A percentile compares a stretch with the other conserved stretches of the same genome.
These are phyloP conservation scores for Colletotrichum plurivorum DNA, from an alignment of 2,329 filamentous ascomycete species.

Conservation along the genomic window DNA sequence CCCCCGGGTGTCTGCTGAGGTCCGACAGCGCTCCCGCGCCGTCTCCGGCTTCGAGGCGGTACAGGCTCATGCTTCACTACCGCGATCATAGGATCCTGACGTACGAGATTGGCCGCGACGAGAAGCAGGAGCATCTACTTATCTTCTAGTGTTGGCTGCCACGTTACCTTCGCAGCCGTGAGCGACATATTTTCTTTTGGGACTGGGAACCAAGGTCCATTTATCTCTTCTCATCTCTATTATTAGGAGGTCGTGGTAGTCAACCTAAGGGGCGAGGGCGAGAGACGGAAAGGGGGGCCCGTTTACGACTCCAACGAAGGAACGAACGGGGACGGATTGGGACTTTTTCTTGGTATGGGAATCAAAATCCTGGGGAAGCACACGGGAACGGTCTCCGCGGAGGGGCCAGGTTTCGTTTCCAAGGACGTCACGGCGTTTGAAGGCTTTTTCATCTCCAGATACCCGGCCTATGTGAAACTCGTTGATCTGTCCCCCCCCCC, in stretches of 20 bases:
- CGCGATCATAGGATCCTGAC: constrained; percentile 77
- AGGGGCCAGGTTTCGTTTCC: neutral
- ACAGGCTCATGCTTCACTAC: constrained; percentile 80
- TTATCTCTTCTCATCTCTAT: no score
- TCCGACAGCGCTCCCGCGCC: constrained; percentile 42
- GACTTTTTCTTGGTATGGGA: no score
- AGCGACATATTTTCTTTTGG: no score
- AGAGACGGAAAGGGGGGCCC: no score
- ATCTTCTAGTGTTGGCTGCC: constrained; percentile 14
- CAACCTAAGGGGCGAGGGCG: no score
- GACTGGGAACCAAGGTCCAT: no score
- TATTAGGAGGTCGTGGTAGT: no score
- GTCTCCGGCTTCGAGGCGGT: constrained; percentile 60
- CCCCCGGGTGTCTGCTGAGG: constrained; percentile 37
- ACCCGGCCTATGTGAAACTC: constrained; percentile 23
- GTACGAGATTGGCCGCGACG: constrained; percentile 73
- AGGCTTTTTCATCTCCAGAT: constrained; percentile 15
- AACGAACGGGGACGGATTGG: no score
- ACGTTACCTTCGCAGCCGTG: neutral
- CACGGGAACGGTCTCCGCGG: no score
- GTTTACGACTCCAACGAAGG: no score
- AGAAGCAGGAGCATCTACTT: constrained; percentile 44
- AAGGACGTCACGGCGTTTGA: constrained; percentile 23
- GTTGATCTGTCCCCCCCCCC: neutral
- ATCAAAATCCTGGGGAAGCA: no score